Evolutionary conservation across 805 yeast species (phyloP).

Genomic region (Barnettozyma vustinii): DNA sequence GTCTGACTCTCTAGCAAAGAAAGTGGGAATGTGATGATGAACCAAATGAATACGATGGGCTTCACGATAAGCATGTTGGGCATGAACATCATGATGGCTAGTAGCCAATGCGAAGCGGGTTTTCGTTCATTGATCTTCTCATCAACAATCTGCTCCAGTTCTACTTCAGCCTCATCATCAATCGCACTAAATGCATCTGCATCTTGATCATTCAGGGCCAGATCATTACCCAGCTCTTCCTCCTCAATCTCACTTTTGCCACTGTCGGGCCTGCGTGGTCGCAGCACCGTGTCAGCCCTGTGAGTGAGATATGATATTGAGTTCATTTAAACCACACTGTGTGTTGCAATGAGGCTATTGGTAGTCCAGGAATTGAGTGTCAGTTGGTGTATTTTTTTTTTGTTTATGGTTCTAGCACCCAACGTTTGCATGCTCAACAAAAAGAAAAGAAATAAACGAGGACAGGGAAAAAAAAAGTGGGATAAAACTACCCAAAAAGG

Average conservation of each 20-base stretch:
- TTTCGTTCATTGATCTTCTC: neutral
- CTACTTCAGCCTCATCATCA: neutral
- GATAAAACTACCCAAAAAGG: neutral
- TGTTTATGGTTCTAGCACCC: neutral
- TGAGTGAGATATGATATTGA: constrained; percentile 26
- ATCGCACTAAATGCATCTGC: neutral
- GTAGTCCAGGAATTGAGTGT: neutral
- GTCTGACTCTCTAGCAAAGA: constrained; percentile 31
- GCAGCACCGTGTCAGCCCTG: constrained; percentile 20
- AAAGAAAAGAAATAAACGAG: neutral
- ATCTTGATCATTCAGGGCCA: neutral
- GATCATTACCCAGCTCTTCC: neutral
- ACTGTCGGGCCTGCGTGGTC: constrained; percentile 7
- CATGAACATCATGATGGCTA: constrained; percentile 34
- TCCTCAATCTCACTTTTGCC: neutral
- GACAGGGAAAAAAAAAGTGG: neutral
- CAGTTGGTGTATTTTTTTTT: neutral
- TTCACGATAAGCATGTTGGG: constrained; percentile 47
- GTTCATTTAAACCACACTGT: constrained; percentile 14
- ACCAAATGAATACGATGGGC: constrained; percentile 47
- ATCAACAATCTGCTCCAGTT: neutral
- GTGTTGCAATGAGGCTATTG: neutral
- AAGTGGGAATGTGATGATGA: constrained; percentile 52
- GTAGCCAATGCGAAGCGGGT: constrained; percentile 16
- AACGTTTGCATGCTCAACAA: constrained; percentile 1